Percentiles rank a stretch among this genome's conserved stretches.
phyloP scores from a whole-genome alignment of 164 flowering plant genomes.

The Echeveria elegans region DNA sequence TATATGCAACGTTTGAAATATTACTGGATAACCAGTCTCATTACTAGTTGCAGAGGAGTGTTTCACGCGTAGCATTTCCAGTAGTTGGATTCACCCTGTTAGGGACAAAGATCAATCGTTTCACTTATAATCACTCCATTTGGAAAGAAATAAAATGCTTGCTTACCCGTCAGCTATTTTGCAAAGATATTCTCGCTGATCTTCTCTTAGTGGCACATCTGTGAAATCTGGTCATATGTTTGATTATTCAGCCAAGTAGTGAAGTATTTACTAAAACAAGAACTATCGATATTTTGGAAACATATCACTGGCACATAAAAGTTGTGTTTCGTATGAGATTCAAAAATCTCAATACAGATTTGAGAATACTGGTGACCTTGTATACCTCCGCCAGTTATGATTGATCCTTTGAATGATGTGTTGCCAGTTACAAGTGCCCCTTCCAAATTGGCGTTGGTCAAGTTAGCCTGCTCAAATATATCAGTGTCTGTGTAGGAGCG shows the following conservation, averaged over 20 bases:
- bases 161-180: slow-evolving; percentile 88
- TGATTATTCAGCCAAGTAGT: slow-evolving; percentile 9
- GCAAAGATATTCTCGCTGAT: slow-evolving; percentile 82
- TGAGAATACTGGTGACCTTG: neutral
- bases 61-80: slow-evolving; percentile 84
- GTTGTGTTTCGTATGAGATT: neutral
- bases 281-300: neutral
- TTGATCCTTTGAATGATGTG: slow-evolving; percentile 83
- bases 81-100: slow-evolving; percentile 74
- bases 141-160: neutral
- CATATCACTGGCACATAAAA: neutral
- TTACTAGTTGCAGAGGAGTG: slow-evolving; percentile 59
- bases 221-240: slow-evolving; percentile 58
- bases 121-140: neutral
- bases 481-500: neutral
- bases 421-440: slow-evolving; percentile 91
- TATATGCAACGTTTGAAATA: neutral
- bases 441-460: slow-evolving; percentile 87
- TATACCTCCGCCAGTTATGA: slow-evolving; percentile 79
- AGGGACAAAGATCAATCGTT: neutral
- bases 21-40: neutral
- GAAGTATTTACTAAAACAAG: neutral
- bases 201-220: slow-evolving; percentile 89
- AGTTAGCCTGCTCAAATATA: slow-evolving; percentile 50
- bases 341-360: neutral